Evolutionary conservation across 192 early-diverging fungal species (phyloP), one percentile per base, ranked within the genome.

Genomic region (Mortierella antarctica): DNA sequence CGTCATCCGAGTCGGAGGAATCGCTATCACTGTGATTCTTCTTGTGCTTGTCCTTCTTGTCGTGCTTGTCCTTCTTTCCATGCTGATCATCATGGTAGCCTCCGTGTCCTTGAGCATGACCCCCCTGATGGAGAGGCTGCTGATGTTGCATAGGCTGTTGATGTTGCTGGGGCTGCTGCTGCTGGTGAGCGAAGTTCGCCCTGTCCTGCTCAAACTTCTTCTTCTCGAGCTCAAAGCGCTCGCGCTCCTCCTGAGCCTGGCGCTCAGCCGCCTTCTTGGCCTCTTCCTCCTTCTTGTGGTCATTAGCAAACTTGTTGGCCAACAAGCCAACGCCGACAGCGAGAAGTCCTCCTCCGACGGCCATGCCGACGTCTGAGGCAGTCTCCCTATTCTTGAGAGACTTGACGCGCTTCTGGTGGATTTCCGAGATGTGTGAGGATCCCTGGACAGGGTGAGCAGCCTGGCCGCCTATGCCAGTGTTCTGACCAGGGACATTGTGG

Each of bases 311-410:
- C 73, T 84, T 86, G 69, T 84, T 74, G 56, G 71, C 86, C 57
- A 84, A 53, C 31, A 86, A 60, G 59, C 83, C 84, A 54, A 76
- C 84, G 56, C 86, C 86, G 14, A 85, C 60, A 18, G 83, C 84
- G 17, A 86, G 54, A 54, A 79, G 76, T 72, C 76, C 81, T 71
- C 81, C 83, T 2, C 81, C 10, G 18, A 74, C 57, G 18, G 80
- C 86, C 40, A 55, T 67, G 55, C 83, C 86, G 1, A 74, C 83
- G 52, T 84, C 76, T 21, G 80, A 41, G 49, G 81, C 84, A 11
- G 42, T 61, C 6, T 73, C 79, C 65, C 77, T 87, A 72, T 77
- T 87, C 40, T 74, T 74, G 13, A 76, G 62, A 10, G 79, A 71
- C 61, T 85, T 87, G 64, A 81, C 41, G 15, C 86, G 82, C 50